Evolutionary conservation across 2,329 filamentous ascomycete genomes (phyloP).

Genomic region (Balansia obtecta): DNA sequence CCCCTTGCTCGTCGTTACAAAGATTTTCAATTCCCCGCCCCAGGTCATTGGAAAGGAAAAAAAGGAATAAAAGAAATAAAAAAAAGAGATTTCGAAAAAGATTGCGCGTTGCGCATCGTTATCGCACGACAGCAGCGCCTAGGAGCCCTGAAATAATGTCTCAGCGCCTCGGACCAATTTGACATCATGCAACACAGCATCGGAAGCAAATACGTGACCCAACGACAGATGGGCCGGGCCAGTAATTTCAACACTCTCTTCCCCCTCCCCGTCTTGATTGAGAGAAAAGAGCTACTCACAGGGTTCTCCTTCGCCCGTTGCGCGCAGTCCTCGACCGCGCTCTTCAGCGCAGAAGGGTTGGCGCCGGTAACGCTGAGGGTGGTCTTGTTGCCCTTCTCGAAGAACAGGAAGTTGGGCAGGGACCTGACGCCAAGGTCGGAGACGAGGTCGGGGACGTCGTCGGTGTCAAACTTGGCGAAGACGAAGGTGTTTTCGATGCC

Average conservation of each 20-base stretch:
- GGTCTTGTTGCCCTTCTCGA: constrained; percentile 37
- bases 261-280: neutral
- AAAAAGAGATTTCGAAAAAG: too few relatives aligned
- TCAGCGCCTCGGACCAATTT: too few relatives aligned
- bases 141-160: too few relatives aligned
- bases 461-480: constrained; percentile 49
- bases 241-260: neutral
- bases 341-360: constrained; percentile 21
- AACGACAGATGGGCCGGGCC: too few relatives aligned
- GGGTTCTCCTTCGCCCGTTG: constrained; percentile 14
- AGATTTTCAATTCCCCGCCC: too few relatives aligned
- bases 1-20: too few relatives aligned
- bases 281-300: constrained; percentile 3
- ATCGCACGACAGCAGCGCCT: too few relatives aligned
- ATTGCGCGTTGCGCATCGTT: too few relatives aligned
- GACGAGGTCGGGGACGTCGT: constrained; percentile 37
- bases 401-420: constrained; percentile 50
- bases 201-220: too few relatives aligned
- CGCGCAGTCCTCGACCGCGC: constrained; percentile 13
- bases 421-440: constrained; percentile 36
- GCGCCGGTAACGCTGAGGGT: constrained; percentile 30
- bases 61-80: too few relatives aligned
- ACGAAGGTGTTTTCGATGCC: constrained; percentile 29
- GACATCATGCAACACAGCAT: too few relatives aligned
- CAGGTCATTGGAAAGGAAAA: too few relatives aligned